Evolutionary conservation across 306 rosid genomes (phyloP), one percentile per base, ranked within the genome.

Genomic region (Bauhinia variegata): DNA sequence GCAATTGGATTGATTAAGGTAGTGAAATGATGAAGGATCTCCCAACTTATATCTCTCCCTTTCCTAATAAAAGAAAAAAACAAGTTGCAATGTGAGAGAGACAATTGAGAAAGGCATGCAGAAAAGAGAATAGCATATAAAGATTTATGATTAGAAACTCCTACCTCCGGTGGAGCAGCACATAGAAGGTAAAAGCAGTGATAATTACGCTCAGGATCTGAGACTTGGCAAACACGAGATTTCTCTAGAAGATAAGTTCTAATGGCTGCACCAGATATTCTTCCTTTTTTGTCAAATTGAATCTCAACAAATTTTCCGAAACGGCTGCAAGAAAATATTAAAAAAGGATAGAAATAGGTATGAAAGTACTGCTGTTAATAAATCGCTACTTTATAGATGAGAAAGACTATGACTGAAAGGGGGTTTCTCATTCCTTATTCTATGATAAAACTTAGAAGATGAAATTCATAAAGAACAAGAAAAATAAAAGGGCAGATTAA

Each of bases 231-330:
- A 76, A 92, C 97, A 67, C 92, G 97, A 60, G 96, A 92, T 75
- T 84, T 85, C 82, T 92, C 97, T 11, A 92, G 85, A 49, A 92
- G 90, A 77, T 92, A 92, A 65, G 97, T 89, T 87, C 97, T 85
- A 64, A 92, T 82, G 51, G 97, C 97, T 65, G 97, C 96, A 70
- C 97, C 97, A 5, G 96, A 92, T 82, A 92, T 92, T 80, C 87
- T 83, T 56, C 96, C 95, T 34, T 13, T 17, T 62, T 80, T 71
- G 58, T 92, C 84, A 79, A 89, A 92, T 54, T 92, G 96, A 63
- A 92, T 89, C 86, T 92, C 95, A 37, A 91, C 96, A 75, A 92
- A 92, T 77, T 92, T 92, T 68, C 97, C 97, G 30, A 92, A 92
- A 46, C 96, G 96, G 73, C 98, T 92, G 89, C 79, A 82, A 54